These are phyloP conservation scores for Cyclocybe aegerita DNA, from an alignment of 768 basidiomycete genomes.

Conservation along the genomic window DNA sequence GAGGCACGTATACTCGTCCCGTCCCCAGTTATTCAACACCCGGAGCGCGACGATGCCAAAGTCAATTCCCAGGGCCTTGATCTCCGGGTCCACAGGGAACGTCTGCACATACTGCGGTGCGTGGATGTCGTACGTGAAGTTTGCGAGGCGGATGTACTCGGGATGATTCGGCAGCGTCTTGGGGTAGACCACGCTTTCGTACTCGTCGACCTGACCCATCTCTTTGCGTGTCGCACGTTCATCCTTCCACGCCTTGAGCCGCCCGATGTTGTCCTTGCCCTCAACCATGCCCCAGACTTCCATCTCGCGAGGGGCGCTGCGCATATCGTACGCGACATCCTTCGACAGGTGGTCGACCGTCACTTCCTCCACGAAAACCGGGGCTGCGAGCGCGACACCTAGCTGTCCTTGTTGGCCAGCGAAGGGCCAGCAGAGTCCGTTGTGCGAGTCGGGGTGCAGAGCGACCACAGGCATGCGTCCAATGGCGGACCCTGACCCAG, in stretches of 20 bases:
- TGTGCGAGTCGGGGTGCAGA: conserved; percentile 80
- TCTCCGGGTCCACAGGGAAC: conserved; percentile 69
- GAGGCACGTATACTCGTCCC: conserved; percentile 80
- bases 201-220: conserved; percentile 20
- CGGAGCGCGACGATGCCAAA: conserved; percentile 82
- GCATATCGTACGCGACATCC: conserved; percentile 80
- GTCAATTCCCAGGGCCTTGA: conserved; percentile 72
- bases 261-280: conserved; percentile 66
- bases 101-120: conserved; percentile 68
- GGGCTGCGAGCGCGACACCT: conserved; percentile 76
- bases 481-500: conserved; percentile 58
- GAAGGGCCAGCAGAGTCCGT: conserved; percentile 95
- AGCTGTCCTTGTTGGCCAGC: conserved; percentile 75
- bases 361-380: conserved; percentile 71
- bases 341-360: conserved; percentile 87
- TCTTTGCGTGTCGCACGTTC: conserved; percentile 22
- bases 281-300: conserved; percentile 92
- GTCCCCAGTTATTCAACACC: conserved; percentile 87
- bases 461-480: conserved; percentile 87
- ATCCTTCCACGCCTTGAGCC: conserved; percentile 54
- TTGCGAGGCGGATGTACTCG: conserved; percentile 63
- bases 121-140: conserved; percentile 65
- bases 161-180: conserved; percentile 43
- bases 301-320: conserved; percentile 81
- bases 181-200: conserved; percentile 41